Conservation (phyloP, 139 green algal genomes). For the Coccomyxa sp. region DNA sequence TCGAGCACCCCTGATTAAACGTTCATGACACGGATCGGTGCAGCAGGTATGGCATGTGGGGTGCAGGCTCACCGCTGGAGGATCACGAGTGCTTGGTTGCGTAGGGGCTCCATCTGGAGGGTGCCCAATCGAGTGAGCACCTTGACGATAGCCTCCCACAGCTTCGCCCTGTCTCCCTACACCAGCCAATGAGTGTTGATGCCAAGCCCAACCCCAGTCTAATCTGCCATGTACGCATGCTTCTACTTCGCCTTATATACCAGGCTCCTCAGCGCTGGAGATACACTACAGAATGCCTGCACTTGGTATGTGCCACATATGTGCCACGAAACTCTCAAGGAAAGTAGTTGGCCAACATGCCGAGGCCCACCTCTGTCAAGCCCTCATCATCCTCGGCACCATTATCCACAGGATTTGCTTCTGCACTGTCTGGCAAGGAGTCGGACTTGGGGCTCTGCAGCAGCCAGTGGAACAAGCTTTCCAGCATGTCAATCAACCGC, state of each 20-base stretch:
- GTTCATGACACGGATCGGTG: background rate
- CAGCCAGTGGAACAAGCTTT: slow-evolving; percentile 47
- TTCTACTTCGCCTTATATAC: no score
- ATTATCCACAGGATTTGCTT: slow-evolving; percentile 1
- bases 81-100: slow-evolving; percentile 35
- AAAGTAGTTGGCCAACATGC: background rate
- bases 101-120: slow-evolving; percentile 42
- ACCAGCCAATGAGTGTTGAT: background rate
- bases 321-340: background rate
- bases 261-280: no score
- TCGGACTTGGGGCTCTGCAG: slow-evolving; percentile 18
- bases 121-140: slow-evolving; percentile 38
- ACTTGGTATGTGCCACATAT: background rate
- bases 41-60: background rate
- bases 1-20: background rate
- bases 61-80: slow-evolving; percentile 9
- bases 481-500: slow-evolving; percentile 46
- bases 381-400: slow-evolving; percentile 1
- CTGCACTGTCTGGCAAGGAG: background rate
- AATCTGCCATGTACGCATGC: background rate
- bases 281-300: background rate
- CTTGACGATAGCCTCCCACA: slow-evolving; percentile 57
- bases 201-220: background rate
- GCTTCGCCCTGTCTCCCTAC: slow-evolving; percentile 36
- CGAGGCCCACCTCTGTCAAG: background rate